A percentile compares a stretch with the other conserved stretches of the same genome.
Evolutionary conservation across 2,329 filamentous ascomycete species (phyloP).

Genomic region (Ophiobolus disseminans): DNA sequence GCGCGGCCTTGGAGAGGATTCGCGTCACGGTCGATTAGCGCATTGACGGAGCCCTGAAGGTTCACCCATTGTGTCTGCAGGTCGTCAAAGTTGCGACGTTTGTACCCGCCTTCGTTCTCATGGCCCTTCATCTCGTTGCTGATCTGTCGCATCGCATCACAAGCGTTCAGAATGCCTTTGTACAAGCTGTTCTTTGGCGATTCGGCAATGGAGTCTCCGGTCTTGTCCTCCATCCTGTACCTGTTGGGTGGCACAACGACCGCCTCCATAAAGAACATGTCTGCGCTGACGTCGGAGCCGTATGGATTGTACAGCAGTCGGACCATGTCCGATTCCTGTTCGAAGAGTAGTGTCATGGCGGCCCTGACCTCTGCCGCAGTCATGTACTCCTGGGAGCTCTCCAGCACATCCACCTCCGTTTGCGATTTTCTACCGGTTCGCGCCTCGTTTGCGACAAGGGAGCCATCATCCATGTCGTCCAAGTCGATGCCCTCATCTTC

Average conservation of each 20-base stretch:
- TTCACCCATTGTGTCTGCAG: conserved; percentile 82
- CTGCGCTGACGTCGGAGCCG: conserved; percentile 70
- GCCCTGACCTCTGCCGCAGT: conserved; percentile 84
- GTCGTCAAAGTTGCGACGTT: conserved; percentile 72
- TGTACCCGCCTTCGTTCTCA: conserved; percentile 48
- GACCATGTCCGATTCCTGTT: conserved; percentile 84
- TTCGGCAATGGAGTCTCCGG: conserved; percentile 83
- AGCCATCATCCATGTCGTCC: conserved; percentile 53
- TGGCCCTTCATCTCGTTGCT: conserved; percentile 69
- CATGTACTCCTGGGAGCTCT: conserved; percentile 72
- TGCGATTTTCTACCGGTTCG: conserved; percentile 50
- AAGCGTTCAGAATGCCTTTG: conserved; percentile 80
- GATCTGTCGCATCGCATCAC: conserved; percentile 75
- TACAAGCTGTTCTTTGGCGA: conserved; percentile 88
- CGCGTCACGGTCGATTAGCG: conserved; percentile 87
- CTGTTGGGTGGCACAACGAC: conserved; percentile 91
- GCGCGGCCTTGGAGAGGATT: conserved; percentile 82
- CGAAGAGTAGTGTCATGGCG: conserved; percentile 78
- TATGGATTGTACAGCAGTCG: conserved; percentile 84
- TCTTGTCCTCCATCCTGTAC: conserved; percentile 85
- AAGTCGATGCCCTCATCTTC: conserved; percentile 51
- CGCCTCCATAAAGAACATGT: conserved; percentile 93
- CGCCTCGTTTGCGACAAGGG: conserved; percentile 59
- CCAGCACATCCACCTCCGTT: conserved; percentile 41
- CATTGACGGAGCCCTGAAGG: conserved; percentile 89